Conservation (phyloP, 495 filamentous ascomycete genomes). For the Talaromyces borbonicus region DNA sequence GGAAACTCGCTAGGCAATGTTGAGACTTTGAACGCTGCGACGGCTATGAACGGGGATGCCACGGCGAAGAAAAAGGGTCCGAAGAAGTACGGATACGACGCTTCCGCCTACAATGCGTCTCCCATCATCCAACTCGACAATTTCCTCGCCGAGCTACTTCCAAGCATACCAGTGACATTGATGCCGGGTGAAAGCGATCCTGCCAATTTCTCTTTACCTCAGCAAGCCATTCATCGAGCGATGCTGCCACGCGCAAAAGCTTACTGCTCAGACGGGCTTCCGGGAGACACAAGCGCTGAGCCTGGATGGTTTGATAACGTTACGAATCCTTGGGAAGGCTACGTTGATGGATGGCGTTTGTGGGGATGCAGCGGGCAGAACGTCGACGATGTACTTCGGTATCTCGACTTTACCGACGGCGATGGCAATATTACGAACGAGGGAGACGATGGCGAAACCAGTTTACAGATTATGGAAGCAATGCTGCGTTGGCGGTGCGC, state of each 20-base stretch:
- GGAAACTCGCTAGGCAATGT: conserved; percentile 73
- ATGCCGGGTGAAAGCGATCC: conserved; percentile 69
- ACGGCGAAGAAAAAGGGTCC: conserved; percentile 34
- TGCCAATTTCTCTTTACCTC: conserved; percentile 68
- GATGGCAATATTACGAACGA: conserved; percentile 15
- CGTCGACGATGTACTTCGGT: conserved; percentile 87
- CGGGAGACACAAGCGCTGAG: conserved; percentile 35
- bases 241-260: conserved; percentile 67
- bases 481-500: conserved; percentile 83
- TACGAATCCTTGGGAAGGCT: conserved; percentile 88
- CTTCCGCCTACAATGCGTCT: conserved; percentile 70
- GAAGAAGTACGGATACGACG: conserved; percentile 95
- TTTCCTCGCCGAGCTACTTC: conserved; percentile 71
- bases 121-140: conserved; percentile 76
- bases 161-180: conserved; percentile 70
- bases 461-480: conserved; percentile 80
- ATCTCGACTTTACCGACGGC: conserved; percentile 44
- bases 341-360: conserved; percentile 77
- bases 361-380: conserved; percentile 85
- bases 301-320: conserved; percentile 76
- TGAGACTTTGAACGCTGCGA: conserved; percentile 22
- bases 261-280: conserved; percentile 45
- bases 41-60: conserved; percentile 18
- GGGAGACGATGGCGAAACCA: conserved; percentile 48
- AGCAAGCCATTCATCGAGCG: conserved; percentile 73